Evolutionary conservation across 2,329 filamentous ascomycete species (phyloP), one percentile per base, ranked within the genome.

Genomic region (Fusarium marasasianum): DNA sequence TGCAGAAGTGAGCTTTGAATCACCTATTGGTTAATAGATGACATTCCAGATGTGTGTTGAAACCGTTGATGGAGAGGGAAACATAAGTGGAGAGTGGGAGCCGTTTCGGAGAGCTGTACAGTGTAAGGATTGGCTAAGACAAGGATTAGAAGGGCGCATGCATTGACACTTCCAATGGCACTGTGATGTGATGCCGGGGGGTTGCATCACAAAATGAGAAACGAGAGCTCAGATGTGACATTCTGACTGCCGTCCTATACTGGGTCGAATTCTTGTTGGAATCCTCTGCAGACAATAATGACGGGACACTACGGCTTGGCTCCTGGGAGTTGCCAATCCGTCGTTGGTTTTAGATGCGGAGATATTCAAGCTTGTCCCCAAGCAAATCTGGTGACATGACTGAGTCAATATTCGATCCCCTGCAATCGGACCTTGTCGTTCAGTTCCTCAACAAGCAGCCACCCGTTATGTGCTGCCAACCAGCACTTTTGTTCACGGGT

Each of bases 151-250:
- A 63, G 37, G 43, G 48, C 44, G 50, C 55, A 67, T 64, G 71
- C 70, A 55, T 55, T 58, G 43, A 51, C 43, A 41, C 24, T 31
- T 55, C 51, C 35, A 58, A 51, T 58, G 56, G 56, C 56, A 75
- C 63, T 77, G 72, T 78, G 72, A 76, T 73, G 65, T 71, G 76
- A 66, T 69, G 63, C 55, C 47, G 56, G 71, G 72, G 68, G 63
- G 58, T 50, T 66, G 64, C 72, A 74, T 74, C 59, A 53, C 51
- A 71, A 71, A 57, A 57, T 74, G 74, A 66, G 56, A 69, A 74
- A 57, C 66, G 66, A 77, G 65, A 63, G 60, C 62, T 76, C 60
- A 71, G 50, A 75, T 72, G 73, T 69, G 69, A 73, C 72, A 48
- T 58, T 75, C 67, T 51, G 61, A 75, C 56, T 77, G 55, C 74